Evolutionary conservation across 441 rosid genomes (phyloP).

Genomic region (Aleurites moluccanus): DNA sequence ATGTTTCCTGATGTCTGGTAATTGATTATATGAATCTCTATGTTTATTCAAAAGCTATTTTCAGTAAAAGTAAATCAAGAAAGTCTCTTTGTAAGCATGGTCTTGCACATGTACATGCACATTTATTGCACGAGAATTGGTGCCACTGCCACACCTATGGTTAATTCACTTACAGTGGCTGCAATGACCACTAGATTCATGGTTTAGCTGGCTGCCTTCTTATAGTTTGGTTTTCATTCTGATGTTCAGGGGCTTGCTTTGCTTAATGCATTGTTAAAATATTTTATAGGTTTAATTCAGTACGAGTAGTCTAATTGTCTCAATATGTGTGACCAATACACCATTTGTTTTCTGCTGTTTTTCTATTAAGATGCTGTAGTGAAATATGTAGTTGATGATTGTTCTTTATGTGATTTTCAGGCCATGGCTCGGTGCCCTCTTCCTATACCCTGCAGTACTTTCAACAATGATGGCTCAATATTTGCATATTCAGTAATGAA

Average conservation of each 20-base stretch:
- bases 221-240: background rate
- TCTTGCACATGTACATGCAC: background rate
- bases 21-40: background rate
- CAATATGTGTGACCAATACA: background rate
- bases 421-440: conserved; percentile 85
- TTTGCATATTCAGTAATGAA: conserved; percentile 78
- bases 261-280: background rate
- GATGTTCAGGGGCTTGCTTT: background rate
- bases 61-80: background rate
- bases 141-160: background rate
- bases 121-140: background rate
- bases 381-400: background rate
- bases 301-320: background rate
- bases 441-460: conserved; percentile 84
- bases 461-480: conserved; percentile 89
- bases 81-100: background rate
- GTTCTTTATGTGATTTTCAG: conserved; percentile 42
- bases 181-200: background rate
- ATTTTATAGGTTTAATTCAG: background rate
- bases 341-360: background rate
- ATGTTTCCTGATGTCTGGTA: background rate
- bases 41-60: background rate
- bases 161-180: background rate
- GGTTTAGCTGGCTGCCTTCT: background rate
- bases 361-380: background rate